Conservation (phyloP, 495 filamentous ascomycete species). For the Lichenothelia convexa region DNA sequence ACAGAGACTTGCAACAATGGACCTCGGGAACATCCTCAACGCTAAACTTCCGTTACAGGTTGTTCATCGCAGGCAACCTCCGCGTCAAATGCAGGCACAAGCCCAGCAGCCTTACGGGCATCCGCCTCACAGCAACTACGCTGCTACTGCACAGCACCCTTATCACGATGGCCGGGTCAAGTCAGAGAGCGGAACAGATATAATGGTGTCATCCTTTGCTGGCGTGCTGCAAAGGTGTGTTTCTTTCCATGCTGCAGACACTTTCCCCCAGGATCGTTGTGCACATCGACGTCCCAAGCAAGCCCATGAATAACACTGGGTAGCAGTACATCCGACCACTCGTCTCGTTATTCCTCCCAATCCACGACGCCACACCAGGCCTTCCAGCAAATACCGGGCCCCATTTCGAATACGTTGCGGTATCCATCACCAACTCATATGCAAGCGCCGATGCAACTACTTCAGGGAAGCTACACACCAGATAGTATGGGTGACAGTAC, state of each 20-base stretch:
- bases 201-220: constrained; percentile 49
- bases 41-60: constrained; percentile 13
- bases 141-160: constrained; percentile 12
- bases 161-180: constrained; percentile 26
- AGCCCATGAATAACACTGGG: no score
- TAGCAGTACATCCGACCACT: constrained; percentile 51
- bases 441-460: constrained; percentile 37
- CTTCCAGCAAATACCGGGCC: constrained; percentile 18
- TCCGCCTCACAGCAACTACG: constrained; percentile 15
- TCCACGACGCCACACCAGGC: constrained; percentile 29
- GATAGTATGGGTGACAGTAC: no score
- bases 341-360: constrained; percentile 37
- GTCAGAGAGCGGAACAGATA: constrained; percentile 45
- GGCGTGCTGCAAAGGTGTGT: no score
- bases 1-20: no score
- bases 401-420: constrained; percentile 29
- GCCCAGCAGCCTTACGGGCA: constrained; percentile 14
- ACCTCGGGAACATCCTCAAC: constrained; percentile 19
- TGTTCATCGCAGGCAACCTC: constrained; percentile 8
- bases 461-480: constrained; percentile 20
- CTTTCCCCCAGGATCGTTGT: no score
- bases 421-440: constrained; percentile 38
- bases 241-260: no score
- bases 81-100: constrained; percentile 10
- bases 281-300: no score